Base-by-base conservation (phyloP, 2,329 filamentous ascomycete genomes). In the Volutella citrinella region DNA sequence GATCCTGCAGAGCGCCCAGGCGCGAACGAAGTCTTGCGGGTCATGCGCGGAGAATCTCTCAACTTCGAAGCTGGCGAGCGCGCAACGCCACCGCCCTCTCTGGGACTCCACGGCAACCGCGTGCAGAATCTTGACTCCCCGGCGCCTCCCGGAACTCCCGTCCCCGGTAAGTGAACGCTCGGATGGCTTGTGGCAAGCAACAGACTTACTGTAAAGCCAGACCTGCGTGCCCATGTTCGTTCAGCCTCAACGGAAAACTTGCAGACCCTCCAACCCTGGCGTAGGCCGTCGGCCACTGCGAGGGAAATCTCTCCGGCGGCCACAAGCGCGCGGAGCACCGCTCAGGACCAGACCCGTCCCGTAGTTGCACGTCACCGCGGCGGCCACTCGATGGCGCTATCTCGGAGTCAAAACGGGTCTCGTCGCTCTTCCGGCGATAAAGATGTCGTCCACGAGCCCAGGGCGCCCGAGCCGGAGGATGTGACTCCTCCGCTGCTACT, bases 21-120 rank as follows among this genome's bases (percentile, higher is more conserved):
- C 27, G 90, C 93, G 1, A 86, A 81, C 27, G 90, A 97, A 37
- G 91, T 98, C 3, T 62, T 97, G 23, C 72, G 73, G 9, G 85
- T 80, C 3, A 87, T 95, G 61, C 82, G 84, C 48, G 81, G 76
- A 22, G 82, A 86, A 65, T 77, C 61, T 46, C 11, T 47, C 22
- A 65, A 57, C 26, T 55, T 72, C 29, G 68, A 74, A 23, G 54
- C 61, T 30, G 61, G 60, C 29, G 50, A 55, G 17, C 55, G 62
- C 15, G 52, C 55, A 24, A 30, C 38, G 21, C 33, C 60, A 4
- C 63, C 58, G 18, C 60, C 70, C 20, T 44, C 61, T 5, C 47
- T 69, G 4, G 63, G 63, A 3, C 43, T 76, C 5, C 58, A 64
- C 4, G 60, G 64, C 14, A 68, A 61, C 22, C 63, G 74, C 10